A percentile compares a stretch with the other conserved stretches of the same genome.
phyloP scores from a whole-genome alignment of 805 yeast genomes.

The Ogataea paradorogensis region DNA sequence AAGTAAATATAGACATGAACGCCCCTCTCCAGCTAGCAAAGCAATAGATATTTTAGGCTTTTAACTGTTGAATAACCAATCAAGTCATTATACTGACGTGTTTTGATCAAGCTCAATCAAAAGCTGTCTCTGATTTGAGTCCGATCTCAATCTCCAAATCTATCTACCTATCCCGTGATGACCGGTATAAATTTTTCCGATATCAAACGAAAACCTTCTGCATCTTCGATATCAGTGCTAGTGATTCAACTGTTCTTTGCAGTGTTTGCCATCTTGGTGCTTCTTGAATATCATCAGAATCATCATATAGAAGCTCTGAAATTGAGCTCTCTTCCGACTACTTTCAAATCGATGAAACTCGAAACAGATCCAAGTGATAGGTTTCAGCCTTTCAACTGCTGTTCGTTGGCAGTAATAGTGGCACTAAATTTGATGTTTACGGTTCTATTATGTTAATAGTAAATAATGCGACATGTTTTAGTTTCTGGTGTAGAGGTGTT shows the following conservation, averaged over 20 bases:
- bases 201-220: not conserved
- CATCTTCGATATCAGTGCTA: not conserved
- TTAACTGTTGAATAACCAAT: not conserved
- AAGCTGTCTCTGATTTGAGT: not conserved
- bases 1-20: conserved; percentile 3
- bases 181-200: not conserved
- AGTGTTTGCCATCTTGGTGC: not conserved
- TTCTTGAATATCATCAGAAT: not conserved
- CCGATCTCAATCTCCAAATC: too few species aligned
- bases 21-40: not conserved
- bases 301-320: not conserved
- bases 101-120: not conserved
- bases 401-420: conserved; percentile 10
- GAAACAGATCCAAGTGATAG: conserved; percentile 14
- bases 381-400: conserved; percentile 14
- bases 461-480: not conserved
- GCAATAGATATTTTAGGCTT: not conserved
- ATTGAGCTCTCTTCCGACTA: not conserved
- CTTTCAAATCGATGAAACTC: not conserved
- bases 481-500: conserved; percentile 3
- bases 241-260: conserved; percentile 2
- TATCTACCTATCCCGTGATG: not conserved
- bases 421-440: conserved; percentile 6
- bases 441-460: conserved; percentile 12
- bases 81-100: not conserved